phyloP scores from a whole-genome alignment of 202 grass and related monocot genomes.

The Digitaria exilis region DNA sequence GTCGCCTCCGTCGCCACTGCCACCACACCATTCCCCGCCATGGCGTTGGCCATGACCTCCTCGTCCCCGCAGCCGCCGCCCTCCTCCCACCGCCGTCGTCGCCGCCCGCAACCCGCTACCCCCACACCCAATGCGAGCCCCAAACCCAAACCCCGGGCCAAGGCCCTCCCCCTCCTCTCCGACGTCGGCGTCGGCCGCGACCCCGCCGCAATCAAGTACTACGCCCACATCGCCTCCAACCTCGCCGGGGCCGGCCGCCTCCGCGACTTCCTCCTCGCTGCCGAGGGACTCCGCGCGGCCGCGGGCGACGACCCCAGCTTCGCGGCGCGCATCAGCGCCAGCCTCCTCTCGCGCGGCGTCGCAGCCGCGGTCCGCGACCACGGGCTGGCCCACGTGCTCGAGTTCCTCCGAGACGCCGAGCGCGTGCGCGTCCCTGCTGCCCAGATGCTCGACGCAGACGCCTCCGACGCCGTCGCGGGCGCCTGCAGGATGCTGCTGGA shows the following conservation, averaged over 20 bases:
- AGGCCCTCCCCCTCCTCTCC: constrained; percentile 60
- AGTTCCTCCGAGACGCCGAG: constrained; percentile 67
- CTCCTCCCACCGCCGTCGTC: constrained; percentile 28
- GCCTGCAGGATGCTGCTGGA: constrained; percentile 58
- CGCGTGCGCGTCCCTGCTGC: constrained; percentile 60
- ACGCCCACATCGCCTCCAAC: constrained; percentile 81
- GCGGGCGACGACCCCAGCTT: constrained; percentile 57
- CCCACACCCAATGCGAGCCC: constrained; percentile 34
- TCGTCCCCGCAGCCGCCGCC: constrained; percentile 50
- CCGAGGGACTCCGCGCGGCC: constrained; percentile 70
- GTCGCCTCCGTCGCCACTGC: constrained; percentile 38
- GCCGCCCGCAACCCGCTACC: constrained; percentile 22
- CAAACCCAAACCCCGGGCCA: constrained; percentile 27
- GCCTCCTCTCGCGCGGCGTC: constrained; percentile 72
- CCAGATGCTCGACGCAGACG: constrained; percentile 55
- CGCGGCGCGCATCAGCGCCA: constrained; percentile 60
- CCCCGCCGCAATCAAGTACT: constrained; percentile 65
- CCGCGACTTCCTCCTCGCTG: constrained; percentile 76
- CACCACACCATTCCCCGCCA: constrained; percentile 14
- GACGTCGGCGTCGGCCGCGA: constrained; percentile 76
- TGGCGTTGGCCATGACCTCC: constrained; percentile 70
- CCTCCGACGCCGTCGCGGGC: constrained; percentile 45
- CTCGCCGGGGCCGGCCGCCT: constrained; percentile 71
- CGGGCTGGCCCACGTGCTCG: constrained; percentile 56
- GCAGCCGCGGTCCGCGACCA: constrained; percentile 42